phyloP scores from a whole-genome alignment of 139 green algal species.

The Spirogloea muscicola region DNA sequence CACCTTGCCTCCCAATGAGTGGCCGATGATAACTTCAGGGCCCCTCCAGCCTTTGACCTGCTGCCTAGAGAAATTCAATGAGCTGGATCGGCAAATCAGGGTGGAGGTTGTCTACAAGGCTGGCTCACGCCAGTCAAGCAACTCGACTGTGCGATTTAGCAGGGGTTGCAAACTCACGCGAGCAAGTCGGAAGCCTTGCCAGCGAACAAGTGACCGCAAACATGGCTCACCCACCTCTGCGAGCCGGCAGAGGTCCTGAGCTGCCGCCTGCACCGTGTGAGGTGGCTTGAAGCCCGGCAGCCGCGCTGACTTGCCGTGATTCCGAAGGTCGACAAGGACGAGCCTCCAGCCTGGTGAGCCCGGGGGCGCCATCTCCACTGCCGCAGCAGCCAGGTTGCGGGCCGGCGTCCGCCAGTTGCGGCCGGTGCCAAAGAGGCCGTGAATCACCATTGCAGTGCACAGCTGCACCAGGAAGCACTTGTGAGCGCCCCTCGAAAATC shows the following conservation, averaged over 20 bases:
- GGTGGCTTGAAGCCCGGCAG: conserved; percentile 54
- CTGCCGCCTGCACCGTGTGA: conserved; percentile 64
- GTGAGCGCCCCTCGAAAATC: no score
- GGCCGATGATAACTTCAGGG: conserved; percentile 57
- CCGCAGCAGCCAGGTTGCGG: background rate
- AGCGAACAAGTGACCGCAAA: no score
- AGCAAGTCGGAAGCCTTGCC: no score
- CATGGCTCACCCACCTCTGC: no score
- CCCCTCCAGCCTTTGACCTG: conserved; percentile 19
- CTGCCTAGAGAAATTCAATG: no score
- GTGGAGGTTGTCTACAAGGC: no score
- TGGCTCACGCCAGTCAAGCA: no score
- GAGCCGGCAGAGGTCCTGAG: conserved; percentile 61
- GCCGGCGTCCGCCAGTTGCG: conserved; percentile 19
- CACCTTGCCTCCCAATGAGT: conserved; percentile 78
- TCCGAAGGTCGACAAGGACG: conserved; percentile 69
- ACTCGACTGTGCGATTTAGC: no score
- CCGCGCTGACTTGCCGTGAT: conserved; percentile 57
- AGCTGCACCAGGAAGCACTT: no score
- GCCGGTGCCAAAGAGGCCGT: conserved; percentile 28
- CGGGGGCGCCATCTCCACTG: background rate
- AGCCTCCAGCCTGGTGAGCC: background rate
- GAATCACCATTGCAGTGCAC: conserved; percentile 26
- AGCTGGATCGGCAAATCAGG: no score
- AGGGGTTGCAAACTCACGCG: no score